Conservation (phyloP, 2,329 filamentous ascomycete genomes). For the Cordyceps cicadae region DNA sequence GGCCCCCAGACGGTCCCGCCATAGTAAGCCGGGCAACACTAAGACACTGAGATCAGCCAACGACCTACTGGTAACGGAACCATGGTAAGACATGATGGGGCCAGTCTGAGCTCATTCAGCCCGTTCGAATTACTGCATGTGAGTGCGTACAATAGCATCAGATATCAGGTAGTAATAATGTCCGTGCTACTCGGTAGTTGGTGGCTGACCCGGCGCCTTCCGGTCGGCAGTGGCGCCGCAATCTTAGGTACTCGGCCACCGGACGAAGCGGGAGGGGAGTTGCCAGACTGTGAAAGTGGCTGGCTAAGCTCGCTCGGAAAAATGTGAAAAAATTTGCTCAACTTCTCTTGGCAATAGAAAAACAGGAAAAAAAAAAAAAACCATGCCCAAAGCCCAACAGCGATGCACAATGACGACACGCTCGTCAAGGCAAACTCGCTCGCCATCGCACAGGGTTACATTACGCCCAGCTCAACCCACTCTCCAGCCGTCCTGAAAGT, state of each 20-base stretch:
- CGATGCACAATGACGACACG: not conserved
- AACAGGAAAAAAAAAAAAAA: too few relatives aligned
- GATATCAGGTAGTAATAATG: too few relatives aligned
- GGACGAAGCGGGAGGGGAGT: too few relatives aligned
- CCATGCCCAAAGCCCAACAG: too few relatives aligned
- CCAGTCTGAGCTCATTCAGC: not conserved
- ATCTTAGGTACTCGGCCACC: too few relatives aligned
- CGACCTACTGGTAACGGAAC: not conserved
- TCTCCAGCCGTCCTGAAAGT: not conserved
- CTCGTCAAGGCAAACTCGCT: not conserved
- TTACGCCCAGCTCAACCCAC: not conserved
- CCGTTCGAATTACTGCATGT: not conserved
- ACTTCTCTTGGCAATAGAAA: too few relatives aligned
- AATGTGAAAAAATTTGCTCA: too few relatives aligned
- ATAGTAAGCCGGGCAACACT: not conserved
- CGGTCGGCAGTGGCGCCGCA: too few relatives aligned
- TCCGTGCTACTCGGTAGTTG: too few relatives aligned
- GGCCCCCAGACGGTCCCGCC: not conserved
- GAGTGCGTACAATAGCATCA: not conserved
- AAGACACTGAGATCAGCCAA: not conserved
- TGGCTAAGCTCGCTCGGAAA: too few relatives aligned
- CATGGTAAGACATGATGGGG: not conserved
- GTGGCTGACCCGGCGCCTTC: too few relatives aligned
- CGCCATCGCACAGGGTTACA: not conserved
- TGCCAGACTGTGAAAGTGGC: too few relatives aligned